These are phyloP conservation scores for Blastocystis sp. DNA, from an alignment of 352 stramenopile genomes.

Conservation along the genomic window DNA sequence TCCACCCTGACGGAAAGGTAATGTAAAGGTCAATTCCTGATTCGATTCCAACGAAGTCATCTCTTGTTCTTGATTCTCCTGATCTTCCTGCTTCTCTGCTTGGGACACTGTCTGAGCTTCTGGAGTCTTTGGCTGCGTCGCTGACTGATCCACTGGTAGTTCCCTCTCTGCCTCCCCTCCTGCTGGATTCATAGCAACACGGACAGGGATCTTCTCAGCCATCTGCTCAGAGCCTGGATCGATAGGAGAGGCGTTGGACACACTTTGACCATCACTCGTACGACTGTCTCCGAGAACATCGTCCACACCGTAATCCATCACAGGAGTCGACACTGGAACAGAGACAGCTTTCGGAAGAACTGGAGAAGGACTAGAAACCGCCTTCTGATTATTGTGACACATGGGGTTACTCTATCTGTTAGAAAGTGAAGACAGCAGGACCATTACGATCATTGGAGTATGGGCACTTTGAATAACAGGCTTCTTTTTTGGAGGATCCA, in stretches of 20 bases:
- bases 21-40: neutral
- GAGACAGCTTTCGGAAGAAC: neutral
- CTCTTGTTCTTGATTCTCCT: neutral
- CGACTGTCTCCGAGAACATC: conserved; percentile 10
- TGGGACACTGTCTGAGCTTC: no score
- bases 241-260: neutral
- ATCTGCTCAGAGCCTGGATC: neutral
- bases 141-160: no score
- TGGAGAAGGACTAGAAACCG: neutral
- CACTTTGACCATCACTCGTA: neutral
- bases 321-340: neutral
- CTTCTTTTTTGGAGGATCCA: neutral
- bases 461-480: neutral
- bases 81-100: neutral
- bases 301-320: conserved; percentile 1
- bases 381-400: neutral
- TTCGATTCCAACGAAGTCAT: neutral
- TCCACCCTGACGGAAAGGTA: neutral
- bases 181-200: neutral
- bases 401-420: neutral
- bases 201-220: neutral
- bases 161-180: neutral
- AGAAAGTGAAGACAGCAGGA: neutral
- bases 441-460: neutral
- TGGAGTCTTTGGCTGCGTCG: no score